phyloP scores from a whole-genome alignment of 1,284 basidiomycete genomes.

The Caloboletus inedulis region DNA sequence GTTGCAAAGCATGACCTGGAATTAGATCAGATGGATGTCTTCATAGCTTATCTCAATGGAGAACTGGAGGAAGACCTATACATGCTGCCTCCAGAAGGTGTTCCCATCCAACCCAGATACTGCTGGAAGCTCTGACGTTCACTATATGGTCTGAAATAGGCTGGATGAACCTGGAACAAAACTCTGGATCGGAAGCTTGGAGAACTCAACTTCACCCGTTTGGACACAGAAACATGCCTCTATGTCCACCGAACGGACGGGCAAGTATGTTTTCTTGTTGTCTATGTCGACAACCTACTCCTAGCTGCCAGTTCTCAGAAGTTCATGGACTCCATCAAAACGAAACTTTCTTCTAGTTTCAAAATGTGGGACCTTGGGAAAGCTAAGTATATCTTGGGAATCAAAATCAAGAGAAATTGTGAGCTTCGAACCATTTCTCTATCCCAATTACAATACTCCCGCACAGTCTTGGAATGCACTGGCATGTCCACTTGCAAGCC shows the following conservation, averaged over 20 bases:
- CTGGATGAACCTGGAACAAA: not conserved
- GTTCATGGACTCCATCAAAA: not conserved
- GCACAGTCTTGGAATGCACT: not conserved
- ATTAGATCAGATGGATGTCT: not conserved
- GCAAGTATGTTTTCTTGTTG: not conserved
- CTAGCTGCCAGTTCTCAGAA: not conserved
- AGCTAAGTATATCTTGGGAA: not conserved
- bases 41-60: not conserved
- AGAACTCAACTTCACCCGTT: not conserved
- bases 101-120: too few species aligned
- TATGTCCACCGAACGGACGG: not conserved
- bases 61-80: too few species aligned
- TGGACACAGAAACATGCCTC: not conserved
- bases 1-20: too few species aligned
- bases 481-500: not conserved
- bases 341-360: not conserved
- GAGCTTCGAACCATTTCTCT: not conserved
- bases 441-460: conserved; percentile 1
- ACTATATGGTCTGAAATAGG: conserved; percentile 1
- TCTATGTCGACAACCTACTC: not conserved
- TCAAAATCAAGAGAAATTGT: not conserved
- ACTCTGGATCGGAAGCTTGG: not conserved
- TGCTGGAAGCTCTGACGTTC: too few species aligned
- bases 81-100: too few species aligned
- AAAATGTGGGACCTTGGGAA: not conserved